phyloP scores from a whole-genome alignment of 129 eudicot genomes.

The Pseudognaphalium luteoalbum region DNA sequence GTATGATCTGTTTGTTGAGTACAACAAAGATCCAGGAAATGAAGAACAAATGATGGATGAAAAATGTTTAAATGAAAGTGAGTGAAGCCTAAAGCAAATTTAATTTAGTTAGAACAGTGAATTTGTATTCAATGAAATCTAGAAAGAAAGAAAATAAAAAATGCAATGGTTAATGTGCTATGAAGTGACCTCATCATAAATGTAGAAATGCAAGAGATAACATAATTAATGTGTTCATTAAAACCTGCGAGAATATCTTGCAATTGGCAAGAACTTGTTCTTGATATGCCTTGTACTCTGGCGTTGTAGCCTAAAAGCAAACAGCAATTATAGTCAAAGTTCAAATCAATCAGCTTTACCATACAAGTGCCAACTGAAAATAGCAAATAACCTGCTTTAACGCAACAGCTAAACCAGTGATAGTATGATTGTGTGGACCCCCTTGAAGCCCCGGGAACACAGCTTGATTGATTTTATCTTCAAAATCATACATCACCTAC shows the following conservation, averaged over 20 bases:
- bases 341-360: neutral
- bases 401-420: conserved; percentile 87
- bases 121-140: neutral
- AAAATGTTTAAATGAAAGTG: neutral
- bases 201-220: neutral
- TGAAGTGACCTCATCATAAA: neutral
- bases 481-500: conserved; percentile 92
- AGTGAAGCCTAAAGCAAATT: neutral
- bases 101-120: neutral
- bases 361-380: neutral
- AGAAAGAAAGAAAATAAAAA: neutral
- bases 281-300: conserved; percentile 83
- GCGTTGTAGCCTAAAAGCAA: conserved; percentile 64
- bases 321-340: conserved; percentile 14
- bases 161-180: neutral
- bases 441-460: conserved; percentile 98
- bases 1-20: neutral
- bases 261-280: conserved; percentile 82
- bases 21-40: neutral
- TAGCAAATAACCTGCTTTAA: conserved; percentile 65
- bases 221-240: neutral
- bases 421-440: conserved; percentile 96
- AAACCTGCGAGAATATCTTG: conserved; percentile 75
- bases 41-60: conserved; percentile 5
- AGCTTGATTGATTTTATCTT: conserved; percentile 88